These are phyloP conservation scores for Vigna mungo DNA, from an alignment of 306 rosid species.

Conservation along the genomic window DNA sequence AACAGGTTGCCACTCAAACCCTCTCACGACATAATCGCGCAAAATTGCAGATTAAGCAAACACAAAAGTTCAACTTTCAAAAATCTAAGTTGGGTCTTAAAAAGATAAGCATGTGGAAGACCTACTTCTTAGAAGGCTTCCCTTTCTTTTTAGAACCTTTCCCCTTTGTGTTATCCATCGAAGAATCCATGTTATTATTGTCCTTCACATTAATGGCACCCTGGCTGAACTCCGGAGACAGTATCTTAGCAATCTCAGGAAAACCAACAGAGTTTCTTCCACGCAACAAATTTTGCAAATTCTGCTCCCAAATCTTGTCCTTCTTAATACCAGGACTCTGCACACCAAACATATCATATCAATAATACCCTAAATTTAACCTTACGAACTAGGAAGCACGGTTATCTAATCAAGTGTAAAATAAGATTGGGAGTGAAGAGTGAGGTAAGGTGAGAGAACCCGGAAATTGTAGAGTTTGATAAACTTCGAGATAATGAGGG, in stretches of 20 bases:
- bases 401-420: neutral
- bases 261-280: conserved; percentile 62
- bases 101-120: neutral
- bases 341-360: conserved; percentile 33
- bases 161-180: conserved; percentile 44
- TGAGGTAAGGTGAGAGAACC: conserved; percentile 35
- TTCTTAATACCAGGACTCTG: conserved; percentile 75
- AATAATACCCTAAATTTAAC: neutral
- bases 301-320: conserved; percentile 69
- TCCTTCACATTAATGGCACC: conserved; percentile 52
- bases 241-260: conserved; percentile 59
- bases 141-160: conserved; percentile 52
- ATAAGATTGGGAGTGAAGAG: neutral
- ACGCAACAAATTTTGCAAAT: conserved; percentile 58
- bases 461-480: conserved; percentile 61
- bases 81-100: conserved; percentile 23
- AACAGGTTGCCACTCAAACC: neutral
- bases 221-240: conserved; percentile 64
- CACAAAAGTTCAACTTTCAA: conserved; percentile 14
- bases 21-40: neutral
- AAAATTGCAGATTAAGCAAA: neutral
- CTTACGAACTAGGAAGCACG: neutral
- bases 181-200: conserved; percentile 39
- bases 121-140: conserved; percentile 56
- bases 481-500: conserved; percentile 60